Conservation (phyloP, 2,329 filamentous ascomycete species). For the Ophiosphaerella narmari region DNA sequence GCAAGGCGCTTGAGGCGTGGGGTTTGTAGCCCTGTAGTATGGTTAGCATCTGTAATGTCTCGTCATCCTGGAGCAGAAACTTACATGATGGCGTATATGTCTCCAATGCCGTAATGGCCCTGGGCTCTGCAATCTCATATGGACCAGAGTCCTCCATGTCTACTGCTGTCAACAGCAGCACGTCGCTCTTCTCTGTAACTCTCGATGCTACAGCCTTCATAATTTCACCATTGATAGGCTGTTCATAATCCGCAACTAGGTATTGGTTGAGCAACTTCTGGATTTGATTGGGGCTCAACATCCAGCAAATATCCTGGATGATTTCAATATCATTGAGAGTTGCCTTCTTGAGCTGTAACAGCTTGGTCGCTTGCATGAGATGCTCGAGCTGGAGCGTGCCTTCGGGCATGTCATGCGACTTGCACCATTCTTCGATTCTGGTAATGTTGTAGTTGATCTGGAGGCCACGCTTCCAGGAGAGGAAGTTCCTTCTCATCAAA, state of each 20-base stretch:
- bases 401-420: conserved; percentile 99
- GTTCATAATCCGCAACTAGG: conserved; percentile 96
- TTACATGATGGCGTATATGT: conserved; percentile 97
- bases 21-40: conserved; percentile 80
- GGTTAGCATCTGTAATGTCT: conserved; percentile 33
- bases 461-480: conserved; percentile 98
- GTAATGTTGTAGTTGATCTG: conserved; percentile 99
- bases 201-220: conserved; percentile 99
- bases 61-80: conserved; percentile 41
- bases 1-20: conserved; percentile 91
- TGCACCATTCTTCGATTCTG: conserved; percentile 99
- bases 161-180: conserved; percentile 88
- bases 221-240: conserved; percentile 98
- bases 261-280: conserved; percentile 99
- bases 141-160: conserved; percentile 99
- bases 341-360: conserved; percentile 97
- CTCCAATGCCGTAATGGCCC: conserved; percentile 93
- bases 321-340: conserved; percentile 99
- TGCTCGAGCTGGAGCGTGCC: conserved; percentile 97
- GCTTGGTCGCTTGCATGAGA: conserved; percentile 99
- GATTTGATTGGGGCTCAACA: conserved; percentile 98
- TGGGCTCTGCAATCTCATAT: conserved; percentile 96
- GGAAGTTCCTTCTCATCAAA: conserved; percentile 96
- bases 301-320: conserved; percentile 99
- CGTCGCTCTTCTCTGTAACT: conserved; percentile 97